Base-by-base conservation (phyloP, 441 rosid genomes). In the Biscutella laevigata region DNA sequence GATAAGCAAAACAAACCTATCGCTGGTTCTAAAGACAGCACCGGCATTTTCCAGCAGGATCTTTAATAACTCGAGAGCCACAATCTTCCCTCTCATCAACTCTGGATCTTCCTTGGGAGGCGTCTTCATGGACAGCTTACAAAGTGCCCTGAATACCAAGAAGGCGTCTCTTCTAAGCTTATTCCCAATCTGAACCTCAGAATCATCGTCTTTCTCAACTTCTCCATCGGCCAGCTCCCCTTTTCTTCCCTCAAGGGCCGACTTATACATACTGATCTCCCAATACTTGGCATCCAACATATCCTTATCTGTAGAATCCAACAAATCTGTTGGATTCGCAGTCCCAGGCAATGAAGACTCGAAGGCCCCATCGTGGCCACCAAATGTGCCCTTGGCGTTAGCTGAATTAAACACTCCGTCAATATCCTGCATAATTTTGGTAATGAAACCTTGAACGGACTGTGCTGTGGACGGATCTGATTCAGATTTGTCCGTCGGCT, bases 211-310 rank as follows among this genome's bases (percentile, higher is more conserved):
- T 55, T 85, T 75, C 76, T 88, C 99, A 27, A 61, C 72, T 61
- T 86, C 95, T 15, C 95, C 95, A 29, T 84, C 97, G 0, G 79
- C 84, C 61, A 92, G 80, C 59, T 92, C 99, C 27, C 99, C 99
- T 74, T 92, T 92, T 67, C 99, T 78, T 57, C 95, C 99, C 74
- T 92, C 99, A 59, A 92, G 72, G 2, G 99, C 99, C 0, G 96
- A 84, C 78, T 92, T 92, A 48, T 92, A 92, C 97, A 92, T 88
- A 63, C 99, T 92, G 67, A 92, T 88, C 88, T 92, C 99, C 99
- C 99, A 92, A 71, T 92, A 92, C 73, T 92, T 92, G 16, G 99
- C 99, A 60, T 92, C 99, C 71, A 92, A 58, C 99, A 92, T 92
- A 57, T 92, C 99, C 83, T 88, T 92, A 59, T 92, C 99, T 0